Conservation (phyloP, 345 rosid species). For the Euphorbia pulcherrima region DNA sequence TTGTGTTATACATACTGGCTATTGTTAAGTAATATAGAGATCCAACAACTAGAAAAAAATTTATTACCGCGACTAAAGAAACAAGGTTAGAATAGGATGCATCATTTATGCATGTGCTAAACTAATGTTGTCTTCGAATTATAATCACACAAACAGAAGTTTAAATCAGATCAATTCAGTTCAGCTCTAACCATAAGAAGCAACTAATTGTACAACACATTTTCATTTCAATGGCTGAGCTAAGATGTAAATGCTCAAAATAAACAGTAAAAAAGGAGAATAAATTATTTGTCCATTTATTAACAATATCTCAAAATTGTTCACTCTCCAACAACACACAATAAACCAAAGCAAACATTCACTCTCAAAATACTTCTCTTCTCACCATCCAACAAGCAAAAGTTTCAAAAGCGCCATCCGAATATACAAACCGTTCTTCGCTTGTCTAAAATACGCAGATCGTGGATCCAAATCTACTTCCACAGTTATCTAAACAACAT, state of each 20-base stretch:
- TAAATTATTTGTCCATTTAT: not conserved
- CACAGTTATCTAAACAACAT: slow-evolving; percentile 51
- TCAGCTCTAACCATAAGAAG: no score
- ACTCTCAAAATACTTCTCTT: not conserved
- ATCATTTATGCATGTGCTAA: no score
- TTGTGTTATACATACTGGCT: no score
- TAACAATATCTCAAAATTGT: not conserved
- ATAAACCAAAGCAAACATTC: not conserved
- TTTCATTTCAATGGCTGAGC: not conserved
- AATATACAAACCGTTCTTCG: slow-evolving; percentile 90
- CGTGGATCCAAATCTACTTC: slow-evolving; percentile 84
- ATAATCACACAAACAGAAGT: no score
- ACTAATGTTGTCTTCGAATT: no score
- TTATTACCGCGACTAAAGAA: no score
- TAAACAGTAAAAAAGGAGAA: not conserved
- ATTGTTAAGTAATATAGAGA: no score
- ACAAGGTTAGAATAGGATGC: no score
- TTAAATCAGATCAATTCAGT: no score
- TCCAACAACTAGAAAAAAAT: no score
- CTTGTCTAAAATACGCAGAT: slow-evolving; percentile 97
- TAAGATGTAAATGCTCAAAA: no score
- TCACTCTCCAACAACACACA: not conserved
- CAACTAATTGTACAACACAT: no score
- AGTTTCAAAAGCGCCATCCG: slow-evolving; percentile 89
- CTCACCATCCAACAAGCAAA: slow-evolving; percentile 54